Conservation (phyloP, 805 yeast species). For the Suhomyces faveliae region DNA sequence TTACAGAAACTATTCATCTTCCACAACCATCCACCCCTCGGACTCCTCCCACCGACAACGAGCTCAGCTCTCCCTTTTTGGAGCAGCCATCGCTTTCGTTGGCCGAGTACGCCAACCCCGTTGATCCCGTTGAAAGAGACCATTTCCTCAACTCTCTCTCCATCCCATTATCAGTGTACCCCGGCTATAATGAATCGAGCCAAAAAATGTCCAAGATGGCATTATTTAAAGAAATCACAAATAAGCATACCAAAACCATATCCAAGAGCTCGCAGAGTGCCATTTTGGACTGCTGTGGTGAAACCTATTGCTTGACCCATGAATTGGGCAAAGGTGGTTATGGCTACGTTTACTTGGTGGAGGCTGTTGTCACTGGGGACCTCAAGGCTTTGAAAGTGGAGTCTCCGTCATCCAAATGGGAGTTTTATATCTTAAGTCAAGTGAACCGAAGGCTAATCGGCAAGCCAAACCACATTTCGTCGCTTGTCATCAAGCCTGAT, state of each 20-base stretch:
- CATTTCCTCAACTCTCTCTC: constrained; percentile 36
- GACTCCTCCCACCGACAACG: constrained; percentile 32
- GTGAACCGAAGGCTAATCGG: constrained; percentile 42
- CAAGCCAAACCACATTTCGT: constrained; percentile 19
- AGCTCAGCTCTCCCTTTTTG: constrained; percentile 49
- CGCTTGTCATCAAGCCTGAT: constrained; percentile 45
- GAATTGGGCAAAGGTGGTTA: constrained; percentile 80
- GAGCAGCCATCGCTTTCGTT: constrained; percentile 23
- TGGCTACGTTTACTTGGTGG: constrained; percentile 74
- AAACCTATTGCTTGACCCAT: constrained; percentile 46
- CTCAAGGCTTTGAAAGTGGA: constrained; percentile 72
- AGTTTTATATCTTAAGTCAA: constrained; percentile 66
- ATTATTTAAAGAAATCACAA: constrained; percentile 38
- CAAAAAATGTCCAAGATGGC: constrained; percentile 23
- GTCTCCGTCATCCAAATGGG: constrained; percentile 74
- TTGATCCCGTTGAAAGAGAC: constrained; percentile 40
- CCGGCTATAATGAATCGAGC: constrained; percentile 35
- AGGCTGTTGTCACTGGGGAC: constrained; percentile 48
- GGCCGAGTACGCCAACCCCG: constrained; percentile 34
- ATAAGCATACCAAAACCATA: constrained; percentile 32
- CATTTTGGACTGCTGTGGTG: constrained; percentile 44
- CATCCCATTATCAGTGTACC: constrained; percentile 32
- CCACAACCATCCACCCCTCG: constrained; percentile 3
- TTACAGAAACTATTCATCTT: constrained; percentile 42
- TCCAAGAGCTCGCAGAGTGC: constrained; percentile 37